These are phyloP conservation scores for Aspergillus sp. DNA, from an alignment of 2,329 filamentous ascomycete species.

Conservation along the genomic window DNA sequence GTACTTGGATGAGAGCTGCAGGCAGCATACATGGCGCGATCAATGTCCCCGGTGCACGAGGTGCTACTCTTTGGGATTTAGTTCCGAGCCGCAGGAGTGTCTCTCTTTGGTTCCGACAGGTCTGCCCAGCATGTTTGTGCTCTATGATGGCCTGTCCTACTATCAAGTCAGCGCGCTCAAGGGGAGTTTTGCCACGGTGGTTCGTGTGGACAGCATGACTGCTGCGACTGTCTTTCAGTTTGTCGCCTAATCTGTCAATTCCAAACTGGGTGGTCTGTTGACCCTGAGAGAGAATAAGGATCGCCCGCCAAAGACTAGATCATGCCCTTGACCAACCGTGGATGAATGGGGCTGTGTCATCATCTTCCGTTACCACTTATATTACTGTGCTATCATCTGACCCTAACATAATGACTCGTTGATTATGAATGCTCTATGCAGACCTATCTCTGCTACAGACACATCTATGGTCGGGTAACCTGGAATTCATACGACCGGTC, in stretches of 20 bases:
- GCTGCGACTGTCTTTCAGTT: neutral
- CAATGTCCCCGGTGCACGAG: neutral
- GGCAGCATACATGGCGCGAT: neutral
- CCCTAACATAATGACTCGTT: too few species aligned
- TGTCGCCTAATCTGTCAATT: neutral
- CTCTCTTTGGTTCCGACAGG: neutral
- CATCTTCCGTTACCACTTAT: too few species aligned
- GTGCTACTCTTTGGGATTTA: neutral
- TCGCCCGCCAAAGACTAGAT: too few species aligned
- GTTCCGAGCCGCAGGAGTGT: neutral
- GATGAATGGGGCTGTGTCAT: too few species aligned
- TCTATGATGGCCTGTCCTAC: neutral
- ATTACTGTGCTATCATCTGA: too few species aligned
- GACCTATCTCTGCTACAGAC: neutral
- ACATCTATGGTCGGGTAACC: neutral
- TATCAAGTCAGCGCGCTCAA: neutral
- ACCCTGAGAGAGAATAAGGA: too few species aligned
- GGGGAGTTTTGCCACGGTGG: neutral
- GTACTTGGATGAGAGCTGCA: neutral
- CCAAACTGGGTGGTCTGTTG: too few species aligned
- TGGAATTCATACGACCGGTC: slow-evolving; percentile 44
- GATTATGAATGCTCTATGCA: neutral
- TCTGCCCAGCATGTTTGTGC: neutral
- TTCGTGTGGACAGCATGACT: neutral
- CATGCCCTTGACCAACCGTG: too few species aligned